These are phyloP conservation scores for Dothideomycetidae sp. DNA, from an alignment of 2,329 filamentous ascomycete genomes.

Conservation along the genomic window DNA sequence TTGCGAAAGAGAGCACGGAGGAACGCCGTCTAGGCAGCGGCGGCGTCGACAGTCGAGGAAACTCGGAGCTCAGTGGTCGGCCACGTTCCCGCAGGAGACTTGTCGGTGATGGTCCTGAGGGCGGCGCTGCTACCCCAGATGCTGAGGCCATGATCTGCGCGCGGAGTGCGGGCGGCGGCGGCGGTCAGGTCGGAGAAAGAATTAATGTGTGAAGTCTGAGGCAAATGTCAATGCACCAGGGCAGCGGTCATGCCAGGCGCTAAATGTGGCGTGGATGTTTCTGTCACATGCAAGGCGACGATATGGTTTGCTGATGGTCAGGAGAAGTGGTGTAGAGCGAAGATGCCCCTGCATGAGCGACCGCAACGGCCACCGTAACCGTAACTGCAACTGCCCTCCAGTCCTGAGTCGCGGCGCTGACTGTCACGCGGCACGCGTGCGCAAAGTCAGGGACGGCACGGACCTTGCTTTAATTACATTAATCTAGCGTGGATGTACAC, in stretches of 20 bases:
- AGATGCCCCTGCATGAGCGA: too few relatives aligned
- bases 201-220: too few relatives aligned
- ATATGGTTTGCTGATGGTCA: background rate
- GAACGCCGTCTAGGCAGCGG: conserved; percentile 45
- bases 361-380: too few relatives aligned
- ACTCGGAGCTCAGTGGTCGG: conserved; percentile 2
- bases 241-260: background rate
- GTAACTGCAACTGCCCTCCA: too few relatives aligned
- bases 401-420: too few relatives aligned
- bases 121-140: conserved; percentile 9
- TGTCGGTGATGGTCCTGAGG: conserved; percentile 1
- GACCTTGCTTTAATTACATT: too few relatives aligned
- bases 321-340: too few relatives aligned
- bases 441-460: too few relatives aligned
- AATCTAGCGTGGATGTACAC: too few relatives aligned
- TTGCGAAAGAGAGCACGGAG: conserved; percentile 66
- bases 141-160: conserved; percentile 5
- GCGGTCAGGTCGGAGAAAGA: too few relatives aligned
- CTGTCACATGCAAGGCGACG: background rate
- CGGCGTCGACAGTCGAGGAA: conserved; percentile 12
- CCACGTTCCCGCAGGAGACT: conserved; percentile 5
- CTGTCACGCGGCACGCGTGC: too few relatives aligned
- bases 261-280: background rate
- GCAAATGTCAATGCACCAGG: background rate
- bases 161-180: too few relatives aligned